Conservation (phyloP, 352 stramenopile genomes). For the Aphanomyces stellatus region DNA sequence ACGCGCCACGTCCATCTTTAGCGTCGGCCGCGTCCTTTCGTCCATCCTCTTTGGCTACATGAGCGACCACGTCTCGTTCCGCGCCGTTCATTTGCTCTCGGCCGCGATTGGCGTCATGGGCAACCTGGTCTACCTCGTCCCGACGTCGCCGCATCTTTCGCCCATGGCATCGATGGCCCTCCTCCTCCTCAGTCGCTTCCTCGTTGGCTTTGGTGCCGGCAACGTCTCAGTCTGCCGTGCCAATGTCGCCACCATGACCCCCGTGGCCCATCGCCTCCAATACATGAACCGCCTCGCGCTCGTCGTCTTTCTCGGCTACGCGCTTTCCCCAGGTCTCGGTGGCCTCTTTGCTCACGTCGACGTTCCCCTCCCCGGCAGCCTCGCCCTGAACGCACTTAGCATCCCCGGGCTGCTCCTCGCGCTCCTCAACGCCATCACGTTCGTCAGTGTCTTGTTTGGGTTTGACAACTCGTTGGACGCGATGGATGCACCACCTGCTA, state of each 20-base stretch:
- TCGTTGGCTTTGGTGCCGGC: constrained; percentile 57
- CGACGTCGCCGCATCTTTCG: constrained; percentile 28
- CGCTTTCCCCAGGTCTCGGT: constrained; percentile 49
- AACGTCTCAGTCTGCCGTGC: constrained; percentile 65
- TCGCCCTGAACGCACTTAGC: constrained; percentile 55
- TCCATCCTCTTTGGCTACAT: constrained; percentile 55
- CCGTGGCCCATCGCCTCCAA: constrained; percentile 42
- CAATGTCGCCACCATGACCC: constrained; percentile 55
- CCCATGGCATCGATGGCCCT: constrained; percentile 27
- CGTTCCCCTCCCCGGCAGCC: constrained; percentile 23
- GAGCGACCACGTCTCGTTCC: constrained; percentile 51
- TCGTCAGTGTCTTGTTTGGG: constrained; percentile 35
- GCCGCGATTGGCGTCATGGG: constrained; percentile 34
- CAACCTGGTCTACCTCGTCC: constrained; percentile 50
- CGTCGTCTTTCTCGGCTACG: constrained; percentile 64
- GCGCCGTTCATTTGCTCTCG: constrained; percentile 41
- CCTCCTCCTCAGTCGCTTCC: constrained; percentile 45
- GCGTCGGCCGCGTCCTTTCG: constrained; percentile 45
- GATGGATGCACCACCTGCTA: constrained; percentile 28
- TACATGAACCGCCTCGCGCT: constrained; percentile 62
- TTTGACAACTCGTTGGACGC: constrained; percentile 41
- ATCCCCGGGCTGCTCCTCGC: constrained; percentile 47
- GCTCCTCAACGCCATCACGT: constrained; percentile 35
- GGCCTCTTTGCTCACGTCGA: constrained; percentile 40
- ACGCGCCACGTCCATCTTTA: constrained; percentile 57